Percentiles rank a stretch among this genome's conserved stretches.
These are phyloP conservation scores for Nicotiana rustica DNA, from an alignment of 305 asterid genomes.

Conservation along the genomic window DNA sequence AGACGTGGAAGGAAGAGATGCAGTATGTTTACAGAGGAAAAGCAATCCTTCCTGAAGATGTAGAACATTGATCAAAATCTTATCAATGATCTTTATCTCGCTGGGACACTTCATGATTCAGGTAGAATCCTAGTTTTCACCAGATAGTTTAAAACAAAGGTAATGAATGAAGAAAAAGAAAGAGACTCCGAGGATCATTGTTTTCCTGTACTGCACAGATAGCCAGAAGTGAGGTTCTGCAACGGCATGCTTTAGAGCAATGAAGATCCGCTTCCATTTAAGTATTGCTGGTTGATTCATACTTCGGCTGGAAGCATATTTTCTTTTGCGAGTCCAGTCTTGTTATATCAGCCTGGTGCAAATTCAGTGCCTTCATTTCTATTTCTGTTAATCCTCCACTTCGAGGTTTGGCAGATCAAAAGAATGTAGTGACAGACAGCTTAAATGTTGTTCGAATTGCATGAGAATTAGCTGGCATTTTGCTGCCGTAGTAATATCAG, in stretches of 20 bases:
- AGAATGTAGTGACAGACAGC: constrained; percentile 5
- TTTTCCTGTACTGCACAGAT: constrained; percentile 27
- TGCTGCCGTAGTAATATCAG: constrained; percentile 16
- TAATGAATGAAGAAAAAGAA: too few species aligned
- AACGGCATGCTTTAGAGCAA: background rate
- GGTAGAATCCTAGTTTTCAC: background rate
- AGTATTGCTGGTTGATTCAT: constrained; percentile 25
- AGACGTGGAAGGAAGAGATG: constrained; percentile 94
- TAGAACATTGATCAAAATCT: constrained; percentile 56
- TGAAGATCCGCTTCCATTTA: background rate
- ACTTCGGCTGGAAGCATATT: background rate
- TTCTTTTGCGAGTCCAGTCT: constrained; percentile 8
- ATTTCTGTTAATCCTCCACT: background rate
- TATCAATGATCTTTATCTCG: background rate
- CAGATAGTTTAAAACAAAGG: background rate
- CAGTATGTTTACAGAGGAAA: constrained; percentile 77
- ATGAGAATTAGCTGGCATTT: background rate
- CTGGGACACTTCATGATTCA: constrained; percentile 18
- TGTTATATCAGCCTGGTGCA: constrained; percentile 9
- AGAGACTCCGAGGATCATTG: background rate
- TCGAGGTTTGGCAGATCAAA: background rate
- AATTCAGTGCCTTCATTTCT: constrained; percentile 25
- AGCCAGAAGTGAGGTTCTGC: background rate
- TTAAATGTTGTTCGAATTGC: background rate
- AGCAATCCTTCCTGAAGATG: constrained; percentile 63